Evolutionary conservation across 106 monocot species (phyloP), one percentile per base, ranked within the genome.

Genomic region (Apostasia ramifera): DNA sequence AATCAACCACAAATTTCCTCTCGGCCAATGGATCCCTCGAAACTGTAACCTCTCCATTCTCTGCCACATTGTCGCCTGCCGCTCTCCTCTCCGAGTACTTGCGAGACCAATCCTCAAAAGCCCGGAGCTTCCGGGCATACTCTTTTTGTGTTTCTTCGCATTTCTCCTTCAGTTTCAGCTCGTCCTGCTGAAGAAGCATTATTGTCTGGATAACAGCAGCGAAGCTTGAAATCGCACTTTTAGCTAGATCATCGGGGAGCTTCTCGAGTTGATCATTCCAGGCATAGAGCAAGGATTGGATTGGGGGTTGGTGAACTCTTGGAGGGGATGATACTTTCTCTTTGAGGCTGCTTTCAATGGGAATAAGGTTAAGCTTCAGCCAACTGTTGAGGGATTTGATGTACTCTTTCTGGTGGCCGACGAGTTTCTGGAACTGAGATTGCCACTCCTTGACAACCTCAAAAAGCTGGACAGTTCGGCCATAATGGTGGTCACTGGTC

Each of bases 291-390:
- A 98, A 75, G 46, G 70, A 51, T 50, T 85, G 81, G 67, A 98
- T 87, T 79, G 71, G 71, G 37, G 75, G 75, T 39, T 76, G 75
- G 42, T 69, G 68, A 5, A 54, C 15, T 59, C 69, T 69, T 0
- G 70, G 76, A 5, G 97, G 97, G 6, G 92, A 93, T 2, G 97
- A 90, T 9, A 83, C 89, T 57, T 90, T 98, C 66, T 98, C 97
- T 57, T 85, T 98, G 39, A 98, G 71, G 79, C 71, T 89, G 79
- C 84, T 98, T 60, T 93, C 97, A 15, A 90, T 85, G 11, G 95
- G 95, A 61, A 87, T 85, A 50, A 89, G 80, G 55, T 85, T 97
- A 6, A 89, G 58, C 51, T 83, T 90, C 53, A 98, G 63, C 97
- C 97, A 98, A 66, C 74, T 74, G 66, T 81, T 90, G n/a, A 98